Evolutionary conservation across 495 filamentous ascomycete species (phyloP).

Genomic region (Annulohypoxylon stygium): DNA sequence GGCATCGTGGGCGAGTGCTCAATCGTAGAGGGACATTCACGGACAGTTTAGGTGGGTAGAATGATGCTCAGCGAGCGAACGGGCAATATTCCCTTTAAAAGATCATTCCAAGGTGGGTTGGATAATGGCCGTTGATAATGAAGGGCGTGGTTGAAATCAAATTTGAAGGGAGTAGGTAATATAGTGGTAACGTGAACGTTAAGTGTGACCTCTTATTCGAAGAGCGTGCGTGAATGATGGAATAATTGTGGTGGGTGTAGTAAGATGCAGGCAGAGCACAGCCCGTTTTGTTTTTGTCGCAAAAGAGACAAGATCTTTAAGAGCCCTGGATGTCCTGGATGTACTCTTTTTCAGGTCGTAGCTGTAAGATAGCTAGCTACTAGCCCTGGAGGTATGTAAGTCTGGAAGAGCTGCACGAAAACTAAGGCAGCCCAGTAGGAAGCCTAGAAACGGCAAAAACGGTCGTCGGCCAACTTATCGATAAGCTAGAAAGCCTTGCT

Average conservation of each 20-base stretch:
- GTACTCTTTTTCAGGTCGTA: not conserved
- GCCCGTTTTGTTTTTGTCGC: constrained; percentile 20
- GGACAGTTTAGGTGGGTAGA: not conserved
- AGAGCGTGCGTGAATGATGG: not conserved
- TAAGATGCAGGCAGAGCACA: constrained; percentile 12
- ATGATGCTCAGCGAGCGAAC: constrained; percentile 13
- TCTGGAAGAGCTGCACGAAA: no score
- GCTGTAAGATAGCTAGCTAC: not conserved
- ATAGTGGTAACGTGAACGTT: not conserved
- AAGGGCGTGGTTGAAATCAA: not conserved
- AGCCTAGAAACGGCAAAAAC: not conserved
- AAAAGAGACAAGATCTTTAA: not conserved
- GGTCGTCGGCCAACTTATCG: not conserved
- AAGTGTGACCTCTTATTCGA: constrained; percentile 10
- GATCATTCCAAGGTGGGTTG: constrained; percentile 22
- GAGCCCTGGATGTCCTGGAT: not conserved
- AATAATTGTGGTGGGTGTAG: constrained; percentile 2
- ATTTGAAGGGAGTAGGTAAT: not conserved
- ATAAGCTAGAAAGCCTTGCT: not conserved
- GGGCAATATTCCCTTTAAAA: constrained; percentile 1
- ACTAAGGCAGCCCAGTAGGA: not conserved
- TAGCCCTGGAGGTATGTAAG: no score
- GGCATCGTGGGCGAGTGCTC: constrained; percentile 69
- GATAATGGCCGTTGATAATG: not conserved
- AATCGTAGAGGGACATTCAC: constrained; percentile 17